These are phyloP conservation scores for Globisporangium radiosum DNA, from an alignment of 352 stramenopile genomes.

Conservation along the genomic window DNA sequence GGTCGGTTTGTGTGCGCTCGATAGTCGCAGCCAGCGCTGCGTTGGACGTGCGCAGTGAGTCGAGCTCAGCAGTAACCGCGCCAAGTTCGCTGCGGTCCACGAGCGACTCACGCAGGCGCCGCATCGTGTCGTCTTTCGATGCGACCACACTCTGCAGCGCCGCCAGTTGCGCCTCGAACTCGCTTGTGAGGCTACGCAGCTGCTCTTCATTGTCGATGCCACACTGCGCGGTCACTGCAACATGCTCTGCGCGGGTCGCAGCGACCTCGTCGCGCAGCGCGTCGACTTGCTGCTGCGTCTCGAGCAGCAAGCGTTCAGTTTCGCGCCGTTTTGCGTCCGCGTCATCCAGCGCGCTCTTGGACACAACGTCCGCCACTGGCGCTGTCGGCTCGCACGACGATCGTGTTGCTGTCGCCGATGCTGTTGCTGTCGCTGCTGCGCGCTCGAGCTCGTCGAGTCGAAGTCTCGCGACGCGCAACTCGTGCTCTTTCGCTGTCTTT, in stretches of 20 bases:
- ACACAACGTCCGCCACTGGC: conserved; percentile 9
- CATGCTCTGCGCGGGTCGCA: conserved; percentile 31
- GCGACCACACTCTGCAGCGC: conserved; percentile 33
- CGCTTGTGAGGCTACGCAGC: conserved; percentile 32
- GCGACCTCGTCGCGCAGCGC: conserved; percentile 47
- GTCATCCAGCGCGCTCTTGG: conserved; percentile 7
- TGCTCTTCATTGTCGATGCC: conserved; percentile 28
- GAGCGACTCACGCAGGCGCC: conserved; percentile 30
- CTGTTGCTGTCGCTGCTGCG: conserved; percentile 14
- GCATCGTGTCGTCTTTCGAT: conserved; percentile 42
- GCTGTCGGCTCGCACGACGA: not conserved
- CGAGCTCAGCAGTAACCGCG: conserved; percentile 35
- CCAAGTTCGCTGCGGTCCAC: conserved; percentile 44
- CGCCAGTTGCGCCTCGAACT: conserved; percentile 44
- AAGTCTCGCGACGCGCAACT: conserved; percentile 49
- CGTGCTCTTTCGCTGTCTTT: conserved; percentile 61
- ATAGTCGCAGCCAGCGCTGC: conserved; percentile 38
- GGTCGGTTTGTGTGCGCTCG: conserved; percentile 29
- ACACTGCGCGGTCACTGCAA: conserved; percentile 31
- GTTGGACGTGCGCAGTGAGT: conserved; percentile 39
- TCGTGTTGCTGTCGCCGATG: not conserved
- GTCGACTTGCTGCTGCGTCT: conserved; percentile 48
- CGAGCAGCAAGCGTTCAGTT: conserved; percentile 40
- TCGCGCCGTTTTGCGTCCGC: conserved; percentile 30
- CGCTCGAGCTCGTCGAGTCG: conserved; percentile 61